Evolutionary conservation across 2,329 filamentous ascomycete species (phyloP), one percentile per base, ranked within the genome.

Genomic region (Westerdykella aurantiaca): DNA sequence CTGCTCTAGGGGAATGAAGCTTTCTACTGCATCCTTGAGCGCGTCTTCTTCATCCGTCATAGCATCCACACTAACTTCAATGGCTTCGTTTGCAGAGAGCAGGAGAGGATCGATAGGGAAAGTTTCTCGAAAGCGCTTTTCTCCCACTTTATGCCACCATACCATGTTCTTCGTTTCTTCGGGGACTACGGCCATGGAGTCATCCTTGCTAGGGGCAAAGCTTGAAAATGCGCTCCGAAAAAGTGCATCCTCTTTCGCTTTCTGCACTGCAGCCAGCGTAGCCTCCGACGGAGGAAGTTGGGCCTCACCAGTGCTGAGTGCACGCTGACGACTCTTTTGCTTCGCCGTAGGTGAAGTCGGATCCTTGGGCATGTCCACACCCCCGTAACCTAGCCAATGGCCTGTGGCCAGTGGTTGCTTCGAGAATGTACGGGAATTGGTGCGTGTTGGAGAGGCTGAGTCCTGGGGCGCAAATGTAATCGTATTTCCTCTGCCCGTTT

Each of bases 221-320:
- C 83, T 86, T 0, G 85, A 88, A 63, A 89, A 91, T 1, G 83
- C 86, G 43, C 83, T 81, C 23, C 85, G 78, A 59, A 90, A 91
- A 9, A 90, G 70, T 0, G 82, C 77, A 53, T 90, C 86, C 67
- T 88, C 80, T 60, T 85, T 84, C 3, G 79, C 78, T 54, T 79
- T 72, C 57, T 85, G 59, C 4, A 64, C 53, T 12, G 67, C 67
- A n/a, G 58, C 58, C 9, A 66, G 52, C 10, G 66, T 60, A 0
- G 64, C 61, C 38, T 72, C 69, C 12, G 69, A 68, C 1, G 63
- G 60, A 38, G 53, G 60, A 75, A 76, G 77, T 66, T 81, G 79
- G 61, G 77, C 52, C 75, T 82, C 34, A 70, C 82, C 58, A 79
- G 72, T 71, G 55, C 84, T 88, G 53, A 88, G 72, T 1, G 84